phyloP scores from a whole-genome alignment of 176 grass and related monocot species.

The Hyparrhenia diplandra region DNA sequence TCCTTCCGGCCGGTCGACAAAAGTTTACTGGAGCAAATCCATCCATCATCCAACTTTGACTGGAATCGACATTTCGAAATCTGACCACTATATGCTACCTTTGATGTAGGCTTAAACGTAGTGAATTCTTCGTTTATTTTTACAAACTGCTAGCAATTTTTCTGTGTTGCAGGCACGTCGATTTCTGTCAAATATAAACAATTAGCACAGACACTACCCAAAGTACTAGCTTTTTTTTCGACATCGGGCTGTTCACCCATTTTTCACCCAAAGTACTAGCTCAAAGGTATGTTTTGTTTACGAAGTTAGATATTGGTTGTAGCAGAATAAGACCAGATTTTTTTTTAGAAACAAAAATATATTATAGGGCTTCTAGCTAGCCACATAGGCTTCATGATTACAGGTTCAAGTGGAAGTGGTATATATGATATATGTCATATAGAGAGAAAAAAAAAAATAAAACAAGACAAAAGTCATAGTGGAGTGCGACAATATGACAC shows the following conservation, averaged over 20 bases:
- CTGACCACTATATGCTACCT: not conserved
- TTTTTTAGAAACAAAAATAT: not conserved
- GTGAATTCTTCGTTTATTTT: not conserved
- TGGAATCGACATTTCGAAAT: not conserved
- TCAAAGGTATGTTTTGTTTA: not conserved
- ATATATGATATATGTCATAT: not conserved
- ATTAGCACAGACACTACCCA: too few species aligned
- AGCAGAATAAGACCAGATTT: conserved; percentile 1
- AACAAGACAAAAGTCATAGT: not conserved
- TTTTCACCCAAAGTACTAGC: too few species aligned
- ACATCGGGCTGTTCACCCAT: too few species aligned
- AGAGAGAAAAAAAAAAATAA: not conserved
- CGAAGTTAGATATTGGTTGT: not conserved
- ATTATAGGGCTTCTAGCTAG: not conserved
- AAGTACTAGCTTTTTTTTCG: too few species aligned
- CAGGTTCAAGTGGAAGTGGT: not conserved
- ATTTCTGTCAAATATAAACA: not conserved
- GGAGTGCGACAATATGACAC: not conserved
- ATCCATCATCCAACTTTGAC: not conserved
- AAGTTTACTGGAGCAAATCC: not conserved
- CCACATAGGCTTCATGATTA: not conserved
- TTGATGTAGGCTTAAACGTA: not conserved
- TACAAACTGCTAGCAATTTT: not conserved
- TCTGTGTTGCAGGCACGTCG: not conserved
- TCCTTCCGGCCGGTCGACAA: not conserved